Conservation (phyloP, 805 yeast genomes). For the Groenewaldozyma tartarivorans region DNA sequence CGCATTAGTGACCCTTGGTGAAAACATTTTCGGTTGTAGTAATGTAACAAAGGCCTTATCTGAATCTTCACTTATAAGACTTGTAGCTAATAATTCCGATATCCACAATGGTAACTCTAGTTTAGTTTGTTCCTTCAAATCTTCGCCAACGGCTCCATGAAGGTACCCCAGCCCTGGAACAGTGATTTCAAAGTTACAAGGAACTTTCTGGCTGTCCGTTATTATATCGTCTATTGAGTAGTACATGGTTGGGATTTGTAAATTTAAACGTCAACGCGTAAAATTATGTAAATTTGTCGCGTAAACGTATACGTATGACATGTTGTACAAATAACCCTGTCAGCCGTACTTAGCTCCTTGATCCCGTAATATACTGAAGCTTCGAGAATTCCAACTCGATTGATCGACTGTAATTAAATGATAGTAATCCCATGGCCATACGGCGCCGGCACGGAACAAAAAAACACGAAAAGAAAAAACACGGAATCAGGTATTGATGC, state of each 20-base stretch:
- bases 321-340: no score
- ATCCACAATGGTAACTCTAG: constrained; percentile 84
- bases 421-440: no score
- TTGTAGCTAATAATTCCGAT: constrained; percentile 61
- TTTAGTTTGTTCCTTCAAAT: constrained; percentile 46
- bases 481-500: no score
- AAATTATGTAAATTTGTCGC: no score
- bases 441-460: no score
- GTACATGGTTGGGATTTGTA: constrained; percentile 14
- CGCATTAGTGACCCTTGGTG: constrained; percentile 63
- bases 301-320: no score
- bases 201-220: constrained; percentile 45
- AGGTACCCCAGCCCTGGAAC: constrained; percentile 85
- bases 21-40: constrained; percentile 61
- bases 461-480: no score
- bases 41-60: constrained; percentile 51
- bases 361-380: not conserved
- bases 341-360: no score
- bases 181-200: constrained; percentile 66
- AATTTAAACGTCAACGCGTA: not conserved
- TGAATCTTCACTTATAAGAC: constrained; percentile 17
- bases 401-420: no score
- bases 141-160: constrained; percentile 64
- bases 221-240: constrained; percentile 28
- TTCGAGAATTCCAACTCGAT: not conserved